A percentile compares a stretch with the other conserved stretches of the same genome.
These are phyloP conservation scores for Aphanomyces astaci DNA, from an alignment of 352 stramenopile genomes.

Conservation along the genomic window DNA sequence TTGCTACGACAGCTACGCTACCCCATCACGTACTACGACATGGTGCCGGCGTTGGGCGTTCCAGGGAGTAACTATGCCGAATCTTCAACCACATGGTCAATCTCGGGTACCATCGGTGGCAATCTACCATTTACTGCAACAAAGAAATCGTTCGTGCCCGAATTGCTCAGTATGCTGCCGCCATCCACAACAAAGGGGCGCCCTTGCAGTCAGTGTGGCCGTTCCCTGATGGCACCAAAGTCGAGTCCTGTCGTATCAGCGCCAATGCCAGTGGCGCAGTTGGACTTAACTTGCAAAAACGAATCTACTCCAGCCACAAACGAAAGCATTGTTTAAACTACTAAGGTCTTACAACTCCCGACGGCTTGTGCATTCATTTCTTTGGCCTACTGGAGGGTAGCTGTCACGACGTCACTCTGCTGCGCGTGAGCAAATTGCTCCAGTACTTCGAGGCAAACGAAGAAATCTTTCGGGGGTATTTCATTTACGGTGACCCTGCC, in stretches of 20 bases:
- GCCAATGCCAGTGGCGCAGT: background rate
- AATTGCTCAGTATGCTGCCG: background rate
- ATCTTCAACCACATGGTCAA: background rate
- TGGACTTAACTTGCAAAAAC: conserved; percentile 5
- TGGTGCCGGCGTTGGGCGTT: background rate
- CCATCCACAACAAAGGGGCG: background rate
- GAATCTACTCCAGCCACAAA: background rate
- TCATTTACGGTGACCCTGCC: conserved; percentile 19
- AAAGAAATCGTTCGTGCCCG: background rate
- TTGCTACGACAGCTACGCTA: background rate
- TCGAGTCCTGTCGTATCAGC: conserved; percentile 5
- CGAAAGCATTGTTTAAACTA: conserved; percentile 5
- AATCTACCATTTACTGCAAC: background rate
- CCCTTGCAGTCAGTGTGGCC: conserved; percentile 2
- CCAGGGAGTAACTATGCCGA: background rate
- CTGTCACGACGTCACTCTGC: background rate
- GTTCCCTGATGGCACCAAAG: conserved; percentile 7
- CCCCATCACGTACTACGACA: background rate
- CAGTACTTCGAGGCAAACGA: background rate
- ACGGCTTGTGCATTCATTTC: background rate
- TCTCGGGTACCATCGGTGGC: background rate
- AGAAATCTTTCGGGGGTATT: background rate
- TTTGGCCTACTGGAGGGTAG: background rate
- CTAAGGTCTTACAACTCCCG: background rate
- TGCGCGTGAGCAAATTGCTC: background rate